Base-by-base conservation (phyloP, 1,284 basidiomycete species). In the Ganoderma meredithae region DNA sequence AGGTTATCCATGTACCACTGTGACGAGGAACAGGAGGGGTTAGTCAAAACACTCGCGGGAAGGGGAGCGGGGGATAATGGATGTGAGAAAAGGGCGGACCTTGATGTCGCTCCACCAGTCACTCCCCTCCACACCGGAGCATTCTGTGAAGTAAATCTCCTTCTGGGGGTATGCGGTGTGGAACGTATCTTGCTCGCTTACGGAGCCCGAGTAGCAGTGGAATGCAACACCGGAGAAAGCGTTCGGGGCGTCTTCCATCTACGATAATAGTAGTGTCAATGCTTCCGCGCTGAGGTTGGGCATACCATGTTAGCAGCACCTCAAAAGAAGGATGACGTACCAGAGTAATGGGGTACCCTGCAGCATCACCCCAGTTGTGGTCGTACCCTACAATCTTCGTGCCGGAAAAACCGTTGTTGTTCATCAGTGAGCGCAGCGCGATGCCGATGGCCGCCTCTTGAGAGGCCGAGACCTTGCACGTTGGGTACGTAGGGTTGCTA, bases 81-180 rank as follows among this genome's bases (percentile, higher is more conserved):
- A 66, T 40, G 43, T 22, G 40, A 47, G 41, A 25, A 44, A 44
- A 8, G 59, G 44, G 73, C 72, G n/a, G 72, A 87, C 90, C 83
- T 92, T 92, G 77, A 92, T 88, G 72, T 93, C 90, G 66, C 79
- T 82, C 91, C 91, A 94, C 91, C 91, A 93, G 76, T 93, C 90
- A n/a, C 85, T 86, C 33, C 84, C 84, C 60, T 83, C 76, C 5
- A 73, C 76, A n/a, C 86, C 85, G 10, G 84, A 78, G 73, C 86
- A 86, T 67, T 87, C 86, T 3, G 85, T 86, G 71, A 86, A 81
- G 78, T 83, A 85, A 10, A 87, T 81, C 71, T 84, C 83, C 79
- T 86, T 86, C 69, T 68, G 71, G 1, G 86, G 84, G 66, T 79
- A 85, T 47, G 79, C 80, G 60, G 79, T 79, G 44, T 83, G 81